Evolutionary conservation across 495 filamentous ascomycete genomes (phyloP), one percentile per base, ranked within the genome.

Genomic region (Aspergillus cristatus): DNA sequence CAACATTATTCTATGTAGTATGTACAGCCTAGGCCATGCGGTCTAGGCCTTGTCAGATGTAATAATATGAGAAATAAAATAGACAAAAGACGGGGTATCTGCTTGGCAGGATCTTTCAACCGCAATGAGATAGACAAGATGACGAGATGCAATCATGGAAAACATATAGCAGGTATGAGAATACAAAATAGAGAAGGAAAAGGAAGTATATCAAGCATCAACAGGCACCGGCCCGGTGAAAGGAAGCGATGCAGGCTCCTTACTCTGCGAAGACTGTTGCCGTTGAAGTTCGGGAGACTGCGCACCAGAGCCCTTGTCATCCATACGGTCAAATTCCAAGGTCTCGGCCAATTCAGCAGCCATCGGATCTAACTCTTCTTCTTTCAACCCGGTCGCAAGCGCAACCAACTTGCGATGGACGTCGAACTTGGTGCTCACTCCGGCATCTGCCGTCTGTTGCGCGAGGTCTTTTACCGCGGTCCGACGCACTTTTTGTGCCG

Each of bases 351-450:
- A 41, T 29, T 69, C 67, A 14, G 62, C 63, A 6, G 65, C 62
- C 62, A 69, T 68, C 1, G 62, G 63, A 32, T 72, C 68, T 6
- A 72, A 46, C 15, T 70, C 67, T 32, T 70, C 65, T 38, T 72
- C 68, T 41, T 67, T 68, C 6, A 71, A 46, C 4, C 66, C 70
- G 1, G 71, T 65, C 8, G 68, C 67, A 32, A 72, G 53, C 28
- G 66, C 55, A n/a, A 73, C 68, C 8, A 75, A 57, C 42, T 62
- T 71, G 40, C 70, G 63, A 40, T 74, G 71, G 34, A 68, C 58
- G 34, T 72, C 69, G 17, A 66, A 66, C 40, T 68, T 72, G 41
- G 70, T 68, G 40, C 69, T 72, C 18, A 68, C 62, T 36, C 58
- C 71, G 17, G 58, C 67, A 54, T 65, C 67, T 4, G 60, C 67